Conservation (phyloP, 495 filamentous ascomycete genomes). For the Penicillium mononematosum region DNA sequence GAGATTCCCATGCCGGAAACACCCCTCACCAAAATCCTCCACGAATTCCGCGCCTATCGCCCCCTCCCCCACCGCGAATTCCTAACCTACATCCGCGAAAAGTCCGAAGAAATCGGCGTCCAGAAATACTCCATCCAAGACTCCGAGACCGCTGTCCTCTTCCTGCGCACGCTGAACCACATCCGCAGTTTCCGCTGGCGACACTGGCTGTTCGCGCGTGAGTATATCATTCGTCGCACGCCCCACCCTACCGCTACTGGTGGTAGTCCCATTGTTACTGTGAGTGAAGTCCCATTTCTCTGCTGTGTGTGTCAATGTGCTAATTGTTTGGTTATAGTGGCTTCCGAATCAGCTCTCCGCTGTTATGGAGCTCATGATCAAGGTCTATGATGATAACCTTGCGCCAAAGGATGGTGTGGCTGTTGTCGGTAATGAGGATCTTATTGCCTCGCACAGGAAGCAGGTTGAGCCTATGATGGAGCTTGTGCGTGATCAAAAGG, state of each 20-base stretch:
- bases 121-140: slow-evolving; percentile 61
- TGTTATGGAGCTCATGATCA: slow-evolving; percentile 72
- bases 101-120: slow-evolving; percentile 54
- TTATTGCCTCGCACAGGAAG: slow-evolving; percentile 38
- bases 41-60: slow-evolving; percentile 82
- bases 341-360: slow-evolving; percentile 80
- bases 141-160: slow-evolving; percentile 55
- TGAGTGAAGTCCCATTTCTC: slow-evolving; percentile 30
- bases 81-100: slow-evolving; percentile 64
- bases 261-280: slow-evolving; percentile 85
- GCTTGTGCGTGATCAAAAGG: slow-evolving; percentile 61
- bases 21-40: slow-evolving; percentile 78
- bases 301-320: neutral
- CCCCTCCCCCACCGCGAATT: slow-evolving; percentile 84
- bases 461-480: slow-evolving; percentile 69
- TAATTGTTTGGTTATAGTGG: slow-evolving; percentile 51
- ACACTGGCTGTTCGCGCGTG: slow-evolving; percentile 91
- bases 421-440: slow-evolving; percentile 25
- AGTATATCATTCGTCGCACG: slow-evolving; percentile 86
- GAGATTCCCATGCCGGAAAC: slow-evolving; percentile 78
- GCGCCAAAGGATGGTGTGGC: slow-evolving; percentile 40
- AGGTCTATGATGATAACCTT: slow-evolving; percentile 52
- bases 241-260: slow-evolving; percentile 84
- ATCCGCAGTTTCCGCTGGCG: slow-evolving; percentile 90
- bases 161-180: slow-evolving; percentile 73